Base-by-base conservation (phyloP, 371 early-diverging fungal species). In the Phascolomyces articulosus region DNA sequence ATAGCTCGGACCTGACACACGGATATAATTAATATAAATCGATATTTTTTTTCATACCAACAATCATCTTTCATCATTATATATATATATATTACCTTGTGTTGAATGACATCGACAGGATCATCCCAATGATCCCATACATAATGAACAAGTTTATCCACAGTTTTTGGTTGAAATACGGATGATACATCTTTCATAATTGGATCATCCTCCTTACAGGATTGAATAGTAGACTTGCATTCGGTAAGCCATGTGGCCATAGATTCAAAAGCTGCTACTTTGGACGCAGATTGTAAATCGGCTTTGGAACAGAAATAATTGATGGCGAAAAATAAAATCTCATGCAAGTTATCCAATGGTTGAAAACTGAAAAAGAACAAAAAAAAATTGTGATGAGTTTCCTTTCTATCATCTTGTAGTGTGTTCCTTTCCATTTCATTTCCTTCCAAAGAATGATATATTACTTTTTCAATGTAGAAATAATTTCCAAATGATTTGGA, bases 71-170 rank as follows among this genome's bases (percentile, higher is more conserved):
- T 16, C 29, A 3, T 3, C 41, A 38, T n/a, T n/a, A n/a, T n/a
- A n/a, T n/a, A n/a, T n/a, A n/a, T n/a, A n/a, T n/a, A n/a, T n/a
- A n/a, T 70, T 70, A 81, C 87, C 69, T 90, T 91, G 65, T 86
- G 83, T 59, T 91, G 93, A 16, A 93, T 85, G 1, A 90, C 85
- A 62, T 92, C 92, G 10, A 90, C 78, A n/a, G 91, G 91, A 62
- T 93, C 93, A 65, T 92, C 93, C 92, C 93, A 93, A 64, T 91
- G 87, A 64, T 88, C 85, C 80, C 88, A 88, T 29, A 92, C 85
- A 57, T 89, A 90, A 9, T 84, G 82, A 41, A 91, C 72, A 31
- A 93, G 69, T 28, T 69, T 74, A 49, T 89, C 87, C 54, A 78
- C 76, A 11, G 77, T 82, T 11, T 75, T 64, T 3, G 68, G 71